Conservation (phyloP, 257 asterid species). For the Oldenlandia corymbosa region DNA sequence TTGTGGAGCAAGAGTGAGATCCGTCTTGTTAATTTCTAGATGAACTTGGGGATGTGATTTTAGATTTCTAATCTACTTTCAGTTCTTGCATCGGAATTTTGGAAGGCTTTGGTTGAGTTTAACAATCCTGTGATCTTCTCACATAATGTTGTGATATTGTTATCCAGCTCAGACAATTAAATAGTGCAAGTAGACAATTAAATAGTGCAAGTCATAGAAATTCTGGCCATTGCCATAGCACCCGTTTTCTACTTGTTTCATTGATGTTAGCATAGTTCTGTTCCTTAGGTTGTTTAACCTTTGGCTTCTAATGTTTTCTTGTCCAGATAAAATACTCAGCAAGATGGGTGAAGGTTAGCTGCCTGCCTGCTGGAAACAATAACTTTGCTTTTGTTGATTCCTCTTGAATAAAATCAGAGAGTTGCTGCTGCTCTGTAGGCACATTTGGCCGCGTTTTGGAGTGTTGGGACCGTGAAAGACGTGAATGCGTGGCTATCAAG, state of each 20-base stretch:
- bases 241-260: not conserved
- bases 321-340: slow-evolving; percentile 78
- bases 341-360: slow-evolving; percentile 96
- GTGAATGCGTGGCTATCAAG: slow-evolving; percentile 67
- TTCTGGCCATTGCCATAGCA: not conserved
- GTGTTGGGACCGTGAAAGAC: slow-evolving; percentile 77
- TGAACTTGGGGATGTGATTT: too few relatives aligned
- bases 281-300: not conserved
- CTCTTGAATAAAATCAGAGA: slow-evolving; percentile 70
- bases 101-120: not conserved
- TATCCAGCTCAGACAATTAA: not conserved
- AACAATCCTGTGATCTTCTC: not conserved
- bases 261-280: not conserved
- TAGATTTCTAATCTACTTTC: not conserved
- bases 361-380: slow-evolving; percentile 60
- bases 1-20: too few relatives aligned
- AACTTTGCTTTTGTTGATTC: slow-evolving; percentile 43
- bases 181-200: not conserved
- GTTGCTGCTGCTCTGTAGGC: slow-evolving; percentile 87
- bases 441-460: slow-evolving; percentile 92
- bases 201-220: too few relatives aligned
- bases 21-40: too few relatives aligned
- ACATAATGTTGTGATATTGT: too few relatives aligned
- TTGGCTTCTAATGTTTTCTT: not conserved
- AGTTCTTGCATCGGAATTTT: not conserved